A percentile compares a stretch with the other conserved stretches of the same genome.
Evolutionary conservation across 1,284 basidiomycete genomes (phyloP).

Genomic region (Lentinula novae-zelandiae): DNA sequence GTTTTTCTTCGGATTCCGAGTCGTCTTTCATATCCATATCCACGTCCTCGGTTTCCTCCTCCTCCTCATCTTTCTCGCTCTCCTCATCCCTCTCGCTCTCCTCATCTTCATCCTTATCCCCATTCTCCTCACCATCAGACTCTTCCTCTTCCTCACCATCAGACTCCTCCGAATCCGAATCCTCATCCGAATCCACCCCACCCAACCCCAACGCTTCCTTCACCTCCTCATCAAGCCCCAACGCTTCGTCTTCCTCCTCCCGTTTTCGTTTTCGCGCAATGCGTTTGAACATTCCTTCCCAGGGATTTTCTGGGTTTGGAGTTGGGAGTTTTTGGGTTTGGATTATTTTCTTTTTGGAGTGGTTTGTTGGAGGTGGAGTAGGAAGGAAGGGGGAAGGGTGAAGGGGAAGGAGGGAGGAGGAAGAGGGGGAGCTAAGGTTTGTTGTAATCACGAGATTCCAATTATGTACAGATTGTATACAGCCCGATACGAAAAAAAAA

Average conservation of each 20-base stretch:
- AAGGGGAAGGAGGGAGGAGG: too few species aligned
- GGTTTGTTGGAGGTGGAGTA: too few species aligned
- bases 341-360: too few species aligned
- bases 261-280: conserved; percentile 67
- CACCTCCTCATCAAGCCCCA: conserved; percentile 66
- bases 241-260: conserved; percentile 63
- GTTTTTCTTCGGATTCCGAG: neutral
- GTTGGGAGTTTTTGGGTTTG: too few species aligned
- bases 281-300: conserved; percentile 92
- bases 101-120: conserved; percentile 20
- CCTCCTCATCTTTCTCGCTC: conserved; percentile 23
- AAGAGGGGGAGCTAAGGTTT: too few species aligned
- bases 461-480: too few species aligned
- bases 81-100: conserved; percentile 24
- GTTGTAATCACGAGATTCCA: too few species aligned
- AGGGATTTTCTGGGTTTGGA: too few species aligned
- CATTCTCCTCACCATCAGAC: conserved; percentile 23
- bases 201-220: conserved; percentile 71
- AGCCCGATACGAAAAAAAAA: too few species aligned
- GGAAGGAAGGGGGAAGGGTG: too few species aligned
- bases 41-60: conserved; percentile 10
- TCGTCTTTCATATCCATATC: neutral
- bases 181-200: conserved; percentile 48
- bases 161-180: conserved; percentile 22
- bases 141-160: conserved; percentile 26